phyloP scores from a whole-genome alignment of 139 green algal species.

The Auxenochlorella pyrenoidosa region DNA sequence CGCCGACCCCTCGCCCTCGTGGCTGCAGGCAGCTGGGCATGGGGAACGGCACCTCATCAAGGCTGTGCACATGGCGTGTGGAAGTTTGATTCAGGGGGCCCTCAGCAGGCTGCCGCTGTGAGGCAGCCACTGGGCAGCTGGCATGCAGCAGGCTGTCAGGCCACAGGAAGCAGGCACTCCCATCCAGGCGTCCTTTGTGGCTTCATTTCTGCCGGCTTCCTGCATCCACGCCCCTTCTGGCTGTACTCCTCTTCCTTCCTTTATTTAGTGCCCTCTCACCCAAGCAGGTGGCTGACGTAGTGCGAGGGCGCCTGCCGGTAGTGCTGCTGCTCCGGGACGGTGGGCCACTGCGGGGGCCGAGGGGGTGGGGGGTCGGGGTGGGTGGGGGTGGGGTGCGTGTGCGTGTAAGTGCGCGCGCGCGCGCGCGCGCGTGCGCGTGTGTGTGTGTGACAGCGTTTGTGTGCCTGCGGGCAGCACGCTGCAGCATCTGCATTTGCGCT shows the following conservation, averaged over 20 bases:
- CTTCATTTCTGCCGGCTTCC: too few species aligned
- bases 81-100: too few species aligned
- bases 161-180: background rate
- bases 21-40: slow-evolving; percentile 31
- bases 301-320: slow-evolving; percentile 70
- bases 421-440: too few species aligned
- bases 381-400: too few species aligned
- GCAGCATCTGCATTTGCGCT: too few species aligned
- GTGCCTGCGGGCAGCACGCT: too few species aligned
- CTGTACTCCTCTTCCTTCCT: background rate
- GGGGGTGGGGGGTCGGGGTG: background rate
- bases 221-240: background rate
- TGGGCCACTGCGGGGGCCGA: slow-evolving; percentile 61
- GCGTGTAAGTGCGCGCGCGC: too few species aligned
- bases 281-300: slow-evolving; percentile 86
- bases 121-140: background rate
- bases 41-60: too few species aligned
- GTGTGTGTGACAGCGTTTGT: too few species aligned
- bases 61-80: background rate
- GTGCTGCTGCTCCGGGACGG: slow-evolving; percentile 53
- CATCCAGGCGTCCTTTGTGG: too few species aligned
- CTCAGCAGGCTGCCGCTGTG: too few species aligned
- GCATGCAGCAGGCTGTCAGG: background rate
- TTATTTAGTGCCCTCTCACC: too few species aligned
- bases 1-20: slow-evolving; percentile 86